Evolutionary conservation across 108 stramenopile species (phyloP).

Genomic region (Skeletonema costatum): DNA sequence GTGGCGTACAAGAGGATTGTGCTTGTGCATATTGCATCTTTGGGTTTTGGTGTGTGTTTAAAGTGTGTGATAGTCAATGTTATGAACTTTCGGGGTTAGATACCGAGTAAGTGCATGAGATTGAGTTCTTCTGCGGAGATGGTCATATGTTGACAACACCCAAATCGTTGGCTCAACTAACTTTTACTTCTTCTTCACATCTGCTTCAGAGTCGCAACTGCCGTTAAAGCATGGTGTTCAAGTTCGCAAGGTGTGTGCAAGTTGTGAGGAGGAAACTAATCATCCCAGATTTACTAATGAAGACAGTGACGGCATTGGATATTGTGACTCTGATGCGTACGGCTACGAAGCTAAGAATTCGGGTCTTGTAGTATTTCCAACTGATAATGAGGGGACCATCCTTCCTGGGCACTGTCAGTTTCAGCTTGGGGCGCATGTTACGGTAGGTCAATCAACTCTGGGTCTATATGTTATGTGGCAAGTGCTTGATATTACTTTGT

Average conservation of each 20-base stretch:
- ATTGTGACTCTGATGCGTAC: background rate
- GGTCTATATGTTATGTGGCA: no score
- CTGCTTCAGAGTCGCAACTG: background rate
- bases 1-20: background rate
- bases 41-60: background rate
- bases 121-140: background rate
- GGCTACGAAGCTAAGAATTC: background rate
- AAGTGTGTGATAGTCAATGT: conserved; percentile 3
- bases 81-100: background rate
- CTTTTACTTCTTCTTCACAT: background rate
- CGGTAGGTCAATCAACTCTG: background rate
- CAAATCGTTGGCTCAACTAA: background rate
- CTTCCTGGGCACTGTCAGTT: background rate
- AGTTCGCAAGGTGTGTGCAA: conserved; percentile 11
- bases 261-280: conserved; percentile 1
- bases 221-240: conserved; percentile 1
- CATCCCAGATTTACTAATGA: background rate
- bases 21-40: background rate
- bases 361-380: conserved; percentile 4
- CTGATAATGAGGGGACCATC: background rate
- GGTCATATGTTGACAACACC: no score
- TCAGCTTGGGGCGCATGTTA: background rate
- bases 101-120: background rate
- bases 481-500: no score
- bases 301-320: background rate